Conservation (phyloP, 192 early-diverging fungal species). For the Backusella circina region DNA sequence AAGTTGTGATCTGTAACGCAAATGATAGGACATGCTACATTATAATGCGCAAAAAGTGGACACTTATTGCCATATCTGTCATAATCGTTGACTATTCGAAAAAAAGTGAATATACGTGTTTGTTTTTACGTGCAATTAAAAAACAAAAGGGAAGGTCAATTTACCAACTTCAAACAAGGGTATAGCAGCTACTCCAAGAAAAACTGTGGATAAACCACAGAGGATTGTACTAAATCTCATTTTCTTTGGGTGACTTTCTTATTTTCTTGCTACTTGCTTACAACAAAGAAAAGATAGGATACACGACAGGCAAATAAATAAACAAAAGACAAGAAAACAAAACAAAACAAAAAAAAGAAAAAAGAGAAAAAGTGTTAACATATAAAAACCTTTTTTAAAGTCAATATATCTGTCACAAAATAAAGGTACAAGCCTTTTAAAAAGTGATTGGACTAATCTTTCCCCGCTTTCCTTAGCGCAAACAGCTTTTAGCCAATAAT, state of each 20-base stretch:
- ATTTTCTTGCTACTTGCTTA: neutral
- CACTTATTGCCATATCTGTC: constrained; percentile 48
- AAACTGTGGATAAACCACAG: constrained; percentile 2
- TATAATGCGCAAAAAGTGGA: constrained; percentile 42
- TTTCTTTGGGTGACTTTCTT: neutral
- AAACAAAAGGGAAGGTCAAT: neutral
- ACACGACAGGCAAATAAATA: neutral
- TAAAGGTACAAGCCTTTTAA: neutral
- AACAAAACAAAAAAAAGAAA: neutral
- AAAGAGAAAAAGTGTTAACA: neutral
- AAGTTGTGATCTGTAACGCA: constrained; percentile 46
- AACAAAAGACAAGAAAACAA: neutral
- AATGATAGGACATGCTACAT: constrained; percentile 48
- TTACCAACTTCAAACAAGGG: constrained; percentile 11
- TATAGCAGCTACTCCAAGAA: constrained; percentile 8
- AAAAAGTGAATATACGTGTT: neutral
- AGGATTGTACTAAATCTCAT: constrained; percentile 5
- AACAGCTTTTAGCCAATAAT: neutral
- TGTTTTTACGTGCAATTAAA: neutral
- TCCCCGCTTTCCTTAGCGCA: neutral
- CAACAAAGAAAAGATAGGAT: neutral
- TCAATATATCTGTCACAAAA: neutral
- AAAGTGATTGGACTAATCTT: neutral
- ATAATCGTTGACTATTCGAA: constrained; percentile 39
- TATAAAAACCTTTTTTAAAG: neutral